A percentile compares a stretch with the other conserved stretches of the same genome.
Conservation (phyloP, 441 rosid genomes). For the Populus hybrid region DNA sequence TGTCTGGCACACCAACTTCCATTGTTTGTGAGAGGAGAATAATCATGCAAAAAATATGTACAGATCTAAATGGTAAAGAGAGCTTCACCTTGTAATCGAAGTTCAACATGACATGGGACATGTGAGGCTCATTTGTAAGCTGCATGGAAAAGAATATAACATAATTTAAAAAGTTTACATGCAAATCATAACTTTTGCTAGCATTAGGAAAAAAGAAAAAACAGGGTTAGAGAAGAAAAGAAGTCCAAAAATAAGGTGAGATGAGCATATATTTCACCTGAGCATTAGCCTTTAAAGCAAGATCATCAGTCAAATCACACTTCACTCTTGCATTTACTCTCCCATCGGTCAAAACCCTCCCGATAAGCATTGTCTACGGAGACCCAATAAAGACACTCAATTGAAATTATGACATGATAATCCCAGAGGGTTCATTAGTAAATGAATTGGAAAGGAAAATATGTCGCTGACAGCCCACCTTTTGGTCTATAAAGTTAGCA, state of each 20-base stretch:
- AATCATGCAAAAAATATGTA: neutral
- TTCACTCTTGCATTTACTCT: constrained; percentile 85
- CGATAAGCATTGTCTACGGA: constrained; percentile 78
- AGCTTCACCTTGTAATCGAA: constrained; percentile 84
- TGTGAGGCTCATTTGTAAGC: constrained; percentile 80
- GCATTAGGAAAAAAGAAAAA: too few relatives aligned
- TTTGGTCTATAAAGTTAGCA: constrained; percentile 76
- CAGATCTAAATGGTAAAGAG: neutral
- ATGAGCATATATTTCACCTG: constrained; percentile 41
- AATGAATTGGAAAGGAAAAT: constrained; percentile 1
- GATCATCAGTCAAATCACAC: constrained; percentile 75
- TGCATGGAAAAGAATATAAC: constrained; percentile 27
- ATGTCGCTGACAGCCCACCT: constrained; percentile 33
- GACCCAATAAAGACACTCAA: constrained; percentile 14
- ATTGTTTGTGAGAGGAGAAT: neutral
- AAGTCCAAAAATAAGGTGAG: neutral
- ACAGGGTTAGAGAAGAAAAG: neutral
- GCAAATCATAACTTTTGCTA: too few relatives aligned
- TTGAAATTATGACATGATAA: neutral
- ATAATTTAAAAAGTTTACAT: neutral
- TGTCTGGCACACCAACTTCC: neutral
- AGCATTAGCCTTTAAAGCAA: constrained; percentile 74
- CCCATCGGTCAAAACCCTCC: constrained; percentile 90
- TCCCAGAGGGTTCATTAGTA: neutral
- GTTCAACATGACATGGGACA: constrained; percentile 84